Evolutionary conservation across 148 eudicot species (phyloP), one percentile per base, ranked within the genome.

Genomic region (Fagopyrum homotropicum): DNA sequence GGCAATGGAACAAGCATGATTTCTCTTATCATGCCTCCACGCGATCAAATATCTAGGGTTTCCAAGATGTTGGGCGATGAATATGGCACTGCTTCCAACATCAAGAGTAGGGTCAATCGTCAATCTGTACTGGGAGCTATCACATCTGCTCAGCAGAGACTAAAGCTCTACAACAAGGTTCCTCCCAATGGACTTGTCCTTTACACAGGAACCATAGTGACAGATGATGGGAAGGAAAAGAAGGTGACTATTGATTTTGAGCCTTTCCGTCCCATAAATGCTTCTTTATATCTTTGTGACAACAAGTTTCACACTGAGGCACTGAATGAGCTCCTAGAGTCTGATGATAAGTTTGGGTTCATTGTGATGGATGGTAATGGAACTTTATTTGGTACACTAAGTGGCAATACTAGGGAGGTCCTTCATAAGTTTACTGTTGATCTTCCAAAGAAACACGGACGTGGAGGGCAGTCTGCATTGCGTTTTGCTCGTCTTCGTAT

Each of bases 231-330:
- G 5, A 73, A 73, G 63, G 75, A 73, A 52, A 73, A 73, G 75
- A 73, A 73, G 61, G 75, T 73, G n/a, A 73, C 75, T 22, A 73
- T 73, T 49, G 75, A 73, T 61, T 73, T 73, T 51, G 75, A 73
- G 61, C 75, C 75, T 49, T 73, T 73, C 46, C 57, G 75, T 8
- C 75, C 75, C 50, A 73, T 73, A 9, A 73, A 73, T 51, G 75
- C 75, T 26, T 73, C 75, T 49, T 30, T 73, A 22, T 73, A 73
- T 19, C 75, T 73, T 6, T 73, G 75, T 73, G 75, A 73, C 46
- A 73, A 73, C 22, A 73, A 73, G 75, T 73, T 73, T 73, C 75
- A 73, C 75, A 73, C 63, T 12, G 75, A 73, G 63, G 75, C 75
- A 4, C 15, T 73, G 61, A 73, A 73, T 52, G 75, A 73, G 61